Percentiles rank a stretch among this genome's conserved stretches.
phyloP scores from a whole-genome alignment of 345 rosid species.

The Carallia pectinifolia region DNA sequence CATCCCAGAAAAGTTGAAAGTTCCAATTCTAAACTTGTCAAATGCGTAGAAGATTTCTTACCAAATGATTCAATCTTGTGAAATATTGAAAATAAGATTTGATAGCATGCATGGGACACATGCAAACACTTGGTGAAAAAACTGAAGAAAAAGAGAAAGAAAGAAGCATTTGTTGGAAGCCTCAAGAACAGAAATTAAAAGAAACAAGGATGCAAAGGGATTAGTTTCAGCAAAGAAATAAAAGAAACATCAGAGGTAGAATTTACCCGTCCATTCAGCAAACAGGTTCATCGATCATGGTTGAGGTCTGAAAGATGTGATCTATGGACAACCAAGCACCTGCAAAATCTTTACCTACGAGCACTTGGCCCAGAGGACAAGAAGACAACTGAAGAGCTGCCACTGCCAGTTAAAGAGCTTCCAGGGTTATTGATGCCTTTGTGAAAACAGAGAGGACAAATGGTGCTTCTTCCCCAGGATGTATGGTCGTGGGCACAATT shows the following conservation, averaged over 20 bases:
- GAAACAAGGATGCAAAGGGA: not conserved
- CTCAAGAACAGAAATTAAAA: not conserved
- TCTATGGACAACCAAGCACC: not conserved
- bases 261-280: not conserved
- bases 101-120: too few species aligned
- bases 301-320: not conserved
- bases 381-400: conserved; percentile 3
- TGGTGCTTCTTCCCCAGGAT: conserved; percentile 99
- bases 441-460: conserved; percentile 97
- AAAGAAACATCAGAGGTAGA: not conserved
- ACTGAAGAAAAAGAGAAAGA: too few species aligned
- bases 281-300: not conserved
- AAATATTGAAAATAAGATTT: too few species aligned
- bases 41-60: too few species aligned
- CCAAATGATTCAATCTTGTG: too few species aligned
- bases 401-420: conserved; percentile 50
- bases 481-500: conserved; percentile 97
- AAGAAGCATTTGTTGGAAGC: not conserved
- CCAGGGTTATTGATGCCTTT: conserved; percentile 56
- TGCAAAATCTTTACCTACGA: conserved; percentile 20
- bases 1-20: too few species aligned
- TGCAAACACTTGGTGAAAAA: too few species aligned
- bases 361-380: conserved; percentile 26
- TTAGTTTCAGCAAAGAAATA: not conserved
- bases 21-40: too few species aligned